Evolutionary conservation across 2,329 filamentous ascomycete genomes (phyloP).

Genomic region (Fusarium albidum): DNA sequence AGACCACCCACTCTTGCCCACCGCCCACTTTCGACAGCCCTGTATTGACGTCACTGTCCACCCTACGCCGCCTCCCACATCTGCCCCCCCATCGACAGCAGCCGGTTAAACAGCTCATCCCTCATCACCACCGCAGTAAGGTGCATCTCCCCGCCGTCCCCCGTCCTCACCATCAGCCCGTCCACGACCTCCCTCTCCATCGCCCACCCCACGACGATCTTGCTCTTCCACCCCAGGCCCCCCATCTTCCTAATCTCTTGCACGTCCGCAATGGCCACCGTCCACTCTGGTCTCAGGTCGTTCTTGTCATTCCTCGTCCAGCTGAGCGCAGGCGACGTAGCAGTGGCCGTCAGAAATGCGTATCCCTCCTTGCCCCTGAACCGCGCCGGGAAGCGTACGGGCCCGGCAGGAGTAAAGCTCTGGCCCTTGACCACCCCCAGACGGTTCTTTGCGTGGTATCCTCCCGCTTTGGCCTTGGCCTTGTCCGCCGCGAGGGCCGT

Average conservation of each 20-base stretch:
- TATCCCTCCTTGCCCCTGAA: slow-evolving; percentile 76
- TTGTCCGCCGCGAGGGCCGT: slow-evolving; percentile 76
- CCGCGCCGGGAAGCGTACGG: slow-evolving; percentile 78
- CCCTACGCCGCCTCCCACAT: slow-evolving; percentile 81
- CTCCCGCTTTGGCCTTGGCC: slow-evolving; percentile 68
- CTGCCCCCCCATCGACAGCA: slow-evolving; percentile 79
- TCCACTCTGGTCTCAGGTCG: slow-evolving; percentile 70
- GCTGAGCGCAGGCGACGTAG: slow-evolving; percentile 73
- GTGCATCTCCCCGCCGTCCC: slow-evolving; percentile 61
- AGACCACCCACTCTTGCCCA: too few relatives aligned
- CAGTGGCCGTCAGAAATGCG: slow-evolving; percentile 72
- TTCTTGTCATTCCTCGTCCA: slow-evolving; percentile 67
- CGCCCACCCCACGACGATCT: slow-evolving; percentile 82
- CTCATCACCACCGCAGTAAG: slow-evolving; percentile 76
- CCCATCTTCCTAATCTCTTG: slow-evolving; percentile 80
- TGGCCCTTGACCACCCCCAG: slow-evolving; percentile 70
- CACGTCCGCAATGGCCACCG: slow-evolving; percentile 75
- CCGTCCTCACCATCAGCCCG: slow-evolving; percentile 73
- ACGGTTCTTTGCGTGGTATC: slow-evolving; percentile 71
- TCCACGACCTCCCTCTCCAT: slow-evolving; percentile 78
- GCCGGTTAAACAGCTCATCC: slow-evolving; percentile 82
- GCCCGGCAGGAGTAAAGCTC: slow-evolving; percentile 60
- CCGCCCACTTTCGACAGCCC: too few relatives aligned
- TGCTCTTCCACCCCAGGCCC: slow-evolving; percentile 85
- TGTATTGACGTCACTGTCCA: too few relatives aligned